phyloP scores from a whole-genome alignment of 106 monocot species.

The Triglochin maritima region DNA sequence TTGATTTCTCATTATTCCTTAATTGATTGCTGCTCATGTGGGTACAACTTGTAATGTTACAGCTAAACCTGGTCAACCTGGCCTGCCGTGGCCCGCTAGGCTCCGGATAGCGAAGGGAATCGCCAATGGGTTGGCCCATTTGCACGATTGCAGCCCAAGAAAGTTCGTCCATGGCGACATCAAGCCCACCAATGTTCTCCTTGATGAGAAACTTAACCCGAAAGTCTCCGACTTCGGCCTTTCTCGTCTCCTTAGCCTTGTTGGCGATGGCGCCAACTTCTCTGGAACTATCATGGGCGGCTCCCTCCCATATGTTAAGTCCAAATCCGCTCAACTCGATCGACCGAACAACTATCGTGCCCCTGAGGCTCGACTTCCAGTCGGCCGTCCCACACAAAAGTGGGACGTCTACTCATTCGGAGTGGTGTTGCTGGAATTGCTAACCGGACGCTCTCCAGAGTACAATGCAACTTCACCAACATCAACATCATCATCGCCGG shows the following conservation, averaged over 20 bases:
- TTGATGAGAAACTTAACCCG: conserved; percentile 54
- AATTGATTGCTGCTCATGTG: not conserved
- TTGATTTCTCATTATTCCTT: not conserved
- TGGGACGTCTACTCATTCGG: conserved; percentile 89
- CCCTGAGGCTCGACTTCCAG: conserved; percentile 38
- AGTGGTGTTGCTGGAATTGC: conserved; percentile 57
- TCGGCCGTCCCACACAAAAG: conserved; percentile 41
- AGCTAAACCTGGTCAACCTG: conserved; percentile 11
- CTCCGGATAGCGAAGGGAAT: conserved; percentile 40
- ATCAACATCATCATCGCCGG: conserved; percentile 6
- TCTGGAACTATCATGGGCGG: not conserved
- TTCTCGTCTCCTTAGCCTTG: conserved; percentile 32
- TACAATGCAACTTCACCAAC: conserved; percentile 9
- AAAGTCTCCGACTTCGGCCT: conserved; percentile 64
- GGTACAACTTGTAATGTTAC: not conserved
- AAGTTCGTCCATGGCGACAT: conserved; percentile 63
- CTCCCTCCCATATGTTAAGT: conserved; percentile 12
- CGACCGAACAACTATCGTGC: conserved; percentile 35
- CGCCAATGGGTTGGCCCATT: conserved; percentile 44
- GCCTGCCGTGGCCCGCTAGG: conserved; percentile 33
- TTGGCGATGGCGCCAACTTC: conserved; percentile 4
- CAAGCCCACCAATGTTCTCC: conserved; percentile 74
- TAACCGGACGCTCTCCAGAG: conserved; percentile 43
- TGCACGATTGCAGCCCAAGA: conserved; percentile 53
- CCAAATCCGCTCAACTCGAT: not conserved